Conservation (phyloP, 768 basidiomycete species). For the Cystofilobasidium bisporidii region DNA sequence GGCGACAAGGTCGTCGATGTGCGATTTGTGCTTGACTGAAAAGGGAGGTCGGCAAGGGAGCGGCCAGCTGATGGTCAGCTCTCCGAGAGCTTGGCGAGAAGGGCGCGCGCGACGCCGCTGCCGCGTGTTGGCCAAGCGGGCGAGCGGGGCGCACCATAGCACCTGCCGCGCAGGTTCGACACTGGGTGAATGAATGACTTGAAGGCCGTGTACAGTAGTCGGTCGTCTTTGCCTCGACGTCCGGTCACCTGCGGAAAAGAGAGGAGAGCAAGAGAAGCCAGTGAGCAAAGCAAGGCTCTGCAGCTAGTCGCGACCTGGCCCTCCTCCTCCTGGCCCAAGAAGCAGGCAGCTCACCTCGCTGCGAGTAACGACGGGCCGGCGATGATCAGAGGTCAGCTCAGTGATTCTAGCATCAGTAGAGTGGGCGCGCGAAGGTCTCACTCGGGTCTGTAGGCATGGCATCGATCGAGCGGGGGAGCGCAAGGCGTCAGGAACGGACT, state of each 20-base stretch:
- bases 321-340: no score
- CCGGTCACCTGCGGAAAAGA: slow-evolving; percentile 56
- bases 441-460: slow-evolving; percentile 1
- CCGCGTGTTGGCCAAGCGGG: no score
- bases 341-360: background rate
- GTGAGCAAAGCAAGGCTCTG: no score
- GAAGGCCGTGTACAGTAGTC: slow-evolving; percentile 86
- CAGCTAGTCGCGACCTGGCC: no score
- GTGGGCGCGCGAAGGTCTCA: background rate
- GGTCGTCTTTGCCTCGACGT: slow-evolving; percentile 78
- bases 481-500: background rate
- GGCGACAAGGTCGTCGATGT: slow-evolving; percentile 37
- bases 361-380: background rate
- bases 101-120: background rate
- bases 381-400: background rate
- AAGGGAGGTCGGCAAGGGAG: no score
- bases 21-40: slow-evolving; percentile 85
- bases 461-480: background rate
- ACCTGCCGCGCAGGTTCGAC: slow-evolving; percentile 81
- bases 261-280: slow-evolving; percentile 1
- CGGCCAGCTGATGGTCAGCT: background rate
- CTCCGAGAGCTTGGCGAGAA: background rate
- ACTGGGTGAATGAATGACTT: slow-evolving; percentile 94
- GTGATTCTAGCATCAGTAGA: no score
- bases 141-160: no score